Conservation (phyloP, 2,329 filamentous ascomycete genomes). For the Albophoma yamanashiensis region DNA sequence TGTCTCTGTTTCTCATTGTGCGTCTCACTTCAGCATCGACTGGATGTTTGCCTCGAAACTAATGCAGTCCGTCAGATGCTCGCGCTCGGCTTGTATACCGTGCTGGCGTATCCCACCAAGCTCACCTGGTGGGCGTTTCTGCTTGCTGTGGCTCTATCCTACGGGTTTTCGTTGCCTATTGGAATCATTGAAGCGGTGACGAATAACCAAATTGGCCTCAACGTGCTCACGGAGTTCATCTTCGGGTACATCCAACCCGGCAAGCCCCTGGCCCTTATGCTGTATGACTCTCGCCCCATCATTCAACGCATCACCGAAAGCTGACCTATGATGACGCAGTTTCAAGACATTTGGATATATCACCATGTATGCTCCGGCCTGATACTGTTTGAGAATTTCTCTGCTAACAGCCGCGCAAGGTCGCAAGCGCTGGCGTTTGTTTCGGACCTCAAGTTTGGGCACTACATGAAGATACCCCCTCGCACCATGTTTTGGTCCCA, state of each 20-base stretch:
- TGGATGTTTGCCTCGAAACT: background rate
- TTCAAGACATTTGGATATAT: conserved; percentile 56
- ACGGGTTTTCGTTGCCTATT: conserved; percentile 53
- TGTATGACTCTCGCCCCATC: conserved; percentile 28
- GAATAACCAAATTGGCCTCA: conserved; percentile 61
- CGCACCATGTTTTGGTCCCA: conserved; percentile 57
- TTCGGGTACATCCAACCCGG: conserved; percentile 69
- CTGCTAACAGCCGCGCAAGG: conserved; percentile 9
- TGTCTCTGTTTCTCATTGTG: conserved; percentile 43
- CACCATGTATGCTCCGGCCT: conserved; percentile 32
- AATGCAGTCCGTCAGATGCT: conserved; percentile 32
- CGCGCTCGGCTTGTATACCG: conserved; percentile 39
- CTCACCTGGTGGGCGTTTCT: conserved; percentile 65
- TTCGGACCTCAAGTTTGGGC: conserved; percentile 57
- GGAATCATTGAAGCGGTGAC: conserved; percentile 62
- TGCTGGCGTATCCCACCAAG: conserved; percentile 54
- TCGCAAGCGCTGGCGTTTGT: conserved; percentile 55
- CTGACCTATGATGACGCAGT: conserved; percentile 17
- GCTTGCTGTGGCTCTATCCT: conserved; percentile 52
- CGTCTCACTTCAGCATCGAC: conserved; percentile 11
- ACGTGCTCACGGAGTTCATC: conserved; percentile 65
- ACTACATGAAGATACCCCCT: conserved; percentile 64
- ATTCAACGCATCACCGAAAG: no score
- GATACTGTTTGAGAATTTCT: no score
- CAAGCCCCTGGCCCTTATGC: conserved; percentile 61